Evolutionary conservation across 176 grass and related monocot species (phyloP), one percentile per base, ranked within the genome.

Genomic region (Tuctoria greenei): DNA sequence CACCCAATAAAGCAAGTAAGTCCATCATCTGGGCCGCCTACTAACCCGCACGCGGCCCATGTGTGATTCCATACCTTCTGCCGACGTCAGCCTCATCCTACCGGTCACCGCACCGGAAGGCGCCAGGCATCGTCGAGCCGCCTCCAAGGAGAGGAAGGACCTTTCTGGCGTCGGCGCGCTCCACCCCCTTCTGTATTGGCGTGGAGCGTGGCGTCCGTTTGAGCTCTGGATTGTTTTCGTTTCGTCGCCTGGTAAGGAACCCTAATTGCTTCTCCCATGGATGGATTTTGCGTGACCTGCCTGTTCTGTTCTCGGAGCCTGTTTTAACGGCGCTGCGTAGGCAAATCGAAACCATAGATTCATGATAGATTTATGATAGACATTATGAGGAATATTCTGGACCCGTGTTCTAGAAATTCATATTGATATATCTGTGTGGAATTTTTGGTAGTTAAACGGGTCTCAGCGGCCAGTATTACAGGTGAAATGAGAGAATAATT

Each of bases 301-400:
- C n/a, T 25, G 23, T 59, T 59, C 26, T 14, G 24, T 59, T 59
- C 23, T 59, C 26, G 55, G 23, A 59, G 55, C 3, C 4, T 16
- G 10, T 10, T 10, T 69, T 7, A 46, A 27, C 23, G 14, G 41
- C 21, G 66, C 12, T 10, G 66, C 8, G 66, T 7, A 31, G 16
- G 24, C 25, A 45, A 67, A 45, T 67, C 65, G 40, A 67, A 67
- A n/a, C n/a, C n/a, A n/a, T n/a, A n/a, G n/a, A n/a, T n/a, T n/a
- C n/a, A n/a, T n/a, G n/a, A n/a, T n/a, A n/a, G n/a, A n/a, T n/a
- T n/a, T n/a, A n/a, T n/a, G n/a, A n/a, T n/a, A n/a, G n/a, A n/a
- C 12, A 46, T 46, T 68, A 17, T 27, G 23, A 13, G 25, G 41
- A 17, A 46, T 24, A 26, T 14, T 17, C 38, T 16, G 10, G 59